These are phyloP conservation scores for Carex arenaria DNA, from an alignment of 202 grass and related monocot genomes.

Conservation along the genomic window DNA sequence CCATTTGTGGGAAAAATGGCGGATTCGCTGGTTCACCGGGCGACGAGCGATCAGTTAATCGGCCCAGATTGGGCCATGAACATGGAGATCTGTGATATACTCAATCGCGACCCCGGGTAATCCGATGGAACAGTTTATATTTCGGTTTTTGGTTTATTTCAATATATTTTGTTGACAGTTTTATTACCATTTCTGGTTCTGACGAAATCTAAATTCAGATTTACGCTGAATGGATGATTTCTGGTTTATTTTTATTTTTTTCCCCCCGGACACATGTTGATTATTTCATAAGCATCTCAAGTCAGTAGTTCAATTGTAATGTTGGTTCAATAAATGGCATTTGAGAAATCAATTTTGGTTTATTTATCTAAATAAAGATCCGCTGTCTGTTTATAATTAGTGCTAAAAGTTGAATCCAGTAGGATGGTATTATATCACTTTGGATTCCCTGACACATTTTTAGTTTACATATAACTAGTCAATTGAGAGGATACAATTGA, in stretches of 20 bases:
- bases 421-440: not conserved
- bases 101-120: constrained; percentile 94
- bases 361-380: constrained; percentile 1
- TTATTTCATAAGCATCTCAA: not conserved
- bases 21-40: constrained; percentile 73
- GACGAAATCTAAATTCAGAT: not conserved
- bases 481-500: not conserved
- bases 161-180: not conserved
- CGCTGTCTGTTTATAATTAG: not conserved
- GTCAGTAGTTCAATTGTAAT: not conserved
- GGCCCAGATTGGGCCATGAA: constrained; percentile 97
- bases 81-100: constrained; percentile 99
- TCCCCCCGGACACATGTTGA: not conserved
- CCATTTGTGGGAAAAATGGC: constrained; percentile 45
- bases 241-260: not conserved
- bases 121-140: constrained; percentile 3
- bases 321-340: not conserved
- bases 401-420: not conserved
- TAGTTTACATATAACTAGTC: not conserved
- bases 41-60: constrained; percentile 89
- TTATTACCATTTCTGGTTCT: not conserved
- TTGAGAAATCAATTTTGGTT: not conserved
- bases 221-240: not conserved
- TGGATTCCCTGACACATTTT: not conserved
- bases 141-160: constrained; percentile 1